A percentile compares a stretch with the other conserved stretches of the same genome.
These are phyloP conservation scores for Pelargonium australe DNA, from an alignment of 441 rosid genomes.

Conservation along the genomic window DNA sequence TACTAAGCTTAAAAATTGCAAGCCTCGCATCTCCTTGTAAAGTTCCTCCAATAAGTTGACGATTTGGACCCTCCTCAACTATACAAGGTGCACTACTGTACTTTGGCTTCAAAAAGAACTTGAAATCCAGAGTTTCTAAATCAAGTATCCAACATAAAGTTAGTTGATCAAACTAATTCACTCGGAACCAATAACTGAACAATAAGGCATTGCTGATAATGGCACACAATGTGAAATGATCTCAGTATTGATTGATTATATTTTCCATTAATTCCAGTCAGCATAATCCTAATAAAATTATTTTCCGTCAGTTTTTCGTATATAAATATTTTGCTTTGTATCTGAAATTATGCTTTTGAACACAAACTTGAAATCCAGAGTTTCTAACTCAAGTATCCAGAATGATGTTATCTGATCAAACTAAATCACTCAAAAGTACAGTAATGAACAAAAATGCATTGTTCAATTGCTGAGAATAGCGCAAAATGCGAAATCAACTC, in stretches of 20 bases:
- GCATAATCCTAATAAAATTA: neutral
- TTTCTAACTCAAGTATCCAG: too few species aligned
- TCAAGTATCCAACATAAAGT: slow-evolving; percentile 15
- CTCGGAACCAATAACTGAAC: neutral
- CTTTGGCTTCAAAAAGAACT: slow-evolving; percentile 95
- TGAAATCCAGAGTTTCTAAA: slow-evolving; percentile 87
- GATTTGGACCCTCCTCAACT: slow-evolving; percentile 85
- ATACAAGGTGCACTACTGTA: slow-evolving; percentile 47
- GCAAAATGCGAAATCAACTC: too few species aligned
- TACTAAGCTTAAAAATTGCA: slow-evolving; percentile 60
- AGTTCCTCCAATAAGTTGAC: slow-evolving; percentile 64
- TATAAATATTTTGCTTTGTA: too few species aligned
- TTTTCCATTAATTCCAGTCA: neutral
- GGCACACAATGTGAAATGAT: too few species aligned
- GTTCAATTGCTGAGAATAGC: too few species aligned
- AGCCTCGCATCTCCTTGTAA: slow-evolving; percentile 76
- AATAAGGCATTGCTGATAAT: neutral
- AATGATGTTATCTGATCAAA: too few species aligned
- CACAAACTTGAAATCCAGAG: too few species aligned
- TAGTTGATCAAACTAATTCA: neutral
- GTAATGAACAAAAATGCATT: too few species aligned
- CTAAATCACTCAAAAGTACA: too few species aligned
- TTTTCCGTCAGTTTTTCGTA: neutral
- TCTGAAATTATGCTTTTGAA: too few species aligned
- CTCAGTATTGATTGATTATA: neutral